Conservation (phyloP, 2,329 filamentous ascomycete species). For the Blumeria graminis region DNA sequence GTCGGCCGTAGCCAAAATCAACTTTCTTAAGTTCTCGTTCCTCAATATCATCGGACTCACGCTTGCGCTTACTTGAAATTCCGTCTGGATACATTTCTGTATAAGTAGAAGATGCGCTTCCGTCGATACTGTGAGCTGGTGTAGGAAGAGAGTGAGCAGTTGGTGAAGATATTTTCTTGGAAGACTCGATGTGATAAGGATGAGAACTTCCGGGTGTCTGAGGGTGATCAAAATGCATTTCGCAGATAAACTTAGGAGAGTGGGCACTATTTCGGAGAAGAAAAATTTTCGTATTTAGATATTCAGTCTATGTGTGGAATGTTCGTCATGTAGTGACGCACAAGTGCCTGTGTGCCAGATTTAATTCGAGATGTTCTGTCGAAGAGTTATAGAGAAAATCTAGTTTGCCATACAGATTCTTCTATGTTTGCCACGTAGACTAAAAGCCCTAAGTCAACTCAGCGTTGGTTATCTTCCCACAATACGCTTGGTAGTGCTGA, state of each 20-base stretch:
- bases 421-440: too few relatives aligned
- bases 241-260: slow-evolving; percentile 2
- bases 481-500: too few relatives aligned
- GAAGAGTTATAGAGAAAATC: too few relatives aligned
- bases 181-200: slow-evolving; percentile 26
- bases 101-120: slow-evolving; percentile 16
- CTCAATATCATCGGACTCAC: slow-evolving; percentile 28
- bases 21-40: slow-evolving; percentile 35
- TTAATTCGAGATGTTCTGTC: too few relatives aligned
- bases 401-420: too few relatives aligned
- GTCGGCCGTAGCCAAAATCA: slow-evolving; percentile 34
- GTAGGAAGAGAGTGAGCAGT: slow-evolving; percentile 26
- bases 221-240: slow-evolving; percentile 38
- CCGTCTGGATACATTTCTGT: slow-evolving; percentile 20
- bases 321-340: too few relatives aligned
- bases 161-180: slow-evolving; percentile 27
- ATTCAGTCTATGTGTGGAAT: too few relatives aligned
- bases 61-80: slow-evolving; percentile 37
- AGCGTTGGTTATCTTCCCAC: too few relatives aligned
- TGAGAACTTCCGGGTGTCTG: slow-evolving; percentile 44
- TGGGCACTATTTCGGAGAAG: neutral
- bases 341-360: too few relatives aligned
- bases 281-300: too few relatives aligned
- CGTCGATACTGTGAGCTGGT: slow-evolving; percentile 37
- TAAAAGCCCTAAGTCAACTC: too few relatives aligned